Evolutionary conservation across 2,329 filamentous ascomycete species (phyloP).

Genomic region (Talaromyces sp.): DNA sequence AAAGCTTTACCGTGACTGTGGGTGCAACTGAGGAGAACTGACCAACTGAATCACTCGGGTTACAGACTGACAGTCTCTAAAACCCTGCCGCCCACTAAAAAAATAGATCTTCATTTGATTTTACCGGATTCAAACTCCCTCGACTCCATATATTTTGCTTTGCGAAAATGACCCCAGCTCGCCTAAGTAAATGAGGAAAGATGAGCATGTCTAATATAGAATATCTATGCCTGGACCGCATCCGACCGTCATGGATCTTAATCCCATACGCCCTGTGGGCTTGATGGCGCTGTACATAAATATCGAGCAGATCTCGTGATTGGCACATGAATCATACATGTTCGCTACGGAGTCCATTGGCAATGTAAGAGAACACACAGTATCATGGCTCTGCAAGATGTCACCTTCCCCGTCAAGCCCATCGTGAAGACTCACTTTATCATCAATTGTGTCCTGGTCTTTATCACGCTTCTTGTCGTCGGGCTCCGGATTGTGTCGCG

Average conservation of each 20-base stretch:
- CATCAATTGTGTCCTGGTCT: conserved; percentile 1
- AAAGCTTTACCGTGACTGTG: background rate
- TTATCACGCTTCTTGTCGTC: background rate
- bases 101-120: background rate
- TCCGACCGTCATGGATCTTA: background rate
- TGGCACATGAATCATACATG: background rate
- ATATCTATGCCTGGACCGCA: background rate
- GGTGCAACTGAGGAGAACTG: too few species aligned
- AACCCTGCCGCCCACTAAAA: background rate
- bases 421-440: background rate
- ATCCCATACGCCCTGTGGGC: background rate
- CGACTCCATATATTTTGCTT: background rate
- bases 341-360: background rate
- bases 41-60: too few species aligned
- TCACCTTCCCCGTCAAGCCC: background rate
- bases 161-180: background rate
- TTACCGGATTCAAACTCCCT: background rate
- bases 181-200: background rate
- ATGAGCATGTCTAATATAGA: background rate
- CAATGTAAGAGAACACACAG: background rate
- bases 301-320: background rate
- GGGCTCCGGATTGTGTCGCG: background rate
- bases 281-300: background rate
- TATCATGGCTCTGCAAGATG: background rate
- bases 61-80: background rate